A percentile compares a stretch with the other conserved stretches of the same genome.
phyloP scores from a whole-genome alignment of 169 alveolate genomes.

The Babesia gibsoni region DNA sequence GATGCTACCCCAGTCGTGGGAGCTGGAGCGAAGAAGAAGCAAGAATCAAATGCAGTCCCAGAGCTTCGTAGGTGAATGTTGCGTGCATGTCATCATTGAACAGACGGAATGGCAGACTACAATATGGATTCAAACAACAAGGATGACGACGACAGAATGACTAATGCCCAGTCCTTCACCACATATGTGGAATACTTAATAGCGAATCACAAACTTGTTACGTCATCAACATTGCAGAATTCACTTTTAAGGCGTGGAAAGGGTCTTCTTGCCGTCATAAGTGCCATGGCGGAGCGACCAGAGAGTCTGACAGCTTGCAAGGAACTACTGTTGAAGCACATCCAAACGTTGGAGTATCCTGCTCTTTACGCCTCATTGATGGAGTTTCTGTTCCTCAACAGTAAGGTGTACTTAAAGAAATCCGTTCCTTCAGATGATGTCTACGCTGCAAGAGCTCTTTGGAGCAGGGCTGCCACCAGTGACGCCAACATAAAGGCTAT shows the following conservation, averaged over 20 bases:
- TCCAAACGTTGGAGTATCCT: constrained; percentile 26
- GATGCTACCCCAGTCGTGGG: too few relatives aligned
- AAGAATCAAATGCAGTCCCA: background rate
- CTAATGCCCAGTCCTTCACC: background rate
- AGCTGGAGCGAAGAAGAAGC: too few relatives aligned
- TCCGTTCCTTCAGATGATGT: background rate
- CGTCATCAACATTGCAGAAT: background rate
- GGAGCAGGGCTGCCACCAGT: constrained; percentile 21
- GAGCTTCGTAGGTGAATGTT: constrained; percentile 24
- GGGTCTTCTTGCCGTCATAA: constrained; percentile 46
- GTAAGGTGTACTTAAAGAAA: background rate
- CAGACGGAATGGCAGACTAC: constrained; percentile 44
- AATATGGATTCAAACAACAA: background rate
- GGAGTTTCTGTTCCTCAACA: constrained; percentile 34
- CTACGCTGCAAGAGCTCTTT: constrained; percentile 2
- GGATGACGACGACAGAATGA: background rate
- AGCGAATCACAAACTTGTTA: background rate
- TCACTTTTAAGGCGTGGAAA: constrained; percentile 29
- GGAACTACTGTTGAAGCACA: constrained; percentile 5
- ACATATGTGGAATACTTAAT: background rate
- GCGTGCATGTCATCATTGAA: too few relatives aligned
- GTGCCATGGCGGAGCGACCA: constrained; percentile 22
- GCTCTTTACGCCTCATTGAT: constrained; percentile 33
- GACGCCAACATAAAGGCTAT: background rate
- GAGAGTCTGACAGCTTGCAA: background rate